Conservation (phyloP, 768 basidiomycete genomes). For the Phlebiopsis gigantea region DNA sequence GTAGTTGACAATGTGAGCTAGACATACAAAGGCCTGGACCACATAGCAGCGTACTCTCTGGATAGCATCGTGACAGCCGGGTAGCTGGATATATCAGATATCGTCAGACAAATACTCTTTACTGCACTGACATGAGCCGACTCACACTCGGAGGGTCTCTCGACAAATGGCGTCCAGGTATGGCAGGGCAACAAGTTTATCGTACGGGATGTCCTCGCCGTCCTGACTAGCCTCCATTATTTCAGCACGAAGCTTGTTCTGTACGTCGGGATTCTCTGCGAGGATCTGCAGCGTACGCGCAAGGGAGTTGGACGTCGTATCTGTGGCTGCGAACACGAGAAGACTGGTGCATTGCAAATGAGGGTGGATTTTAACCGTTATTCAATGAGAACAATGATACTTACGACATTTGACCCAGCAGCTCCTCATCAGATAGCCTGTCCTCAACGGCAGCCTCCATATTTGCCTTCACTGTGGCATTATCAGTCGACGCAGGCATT, state of each 20-base stretch:
- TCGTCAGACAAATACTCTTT: not conserved
- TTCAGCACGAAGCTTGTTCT: conserved; percentile 21
- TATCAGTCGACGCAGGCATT: not conserved
- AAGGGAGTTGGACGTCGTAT: conserved; percentile 22
- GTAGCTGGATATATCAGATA: conserved; percentile 30
- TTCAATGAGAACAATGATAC: not conserved
- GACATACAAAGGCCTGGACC: not conserved
- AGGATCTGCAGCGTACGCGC: conserved; percentile 19
- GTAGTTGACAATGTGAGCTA: not conserved
- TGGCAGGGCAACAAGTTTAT: conserved; percentile 31
- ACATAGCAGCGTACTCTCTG: not conserved
- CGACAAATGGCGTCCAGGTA: conserved; percentile 62
- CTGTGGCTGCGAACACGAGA: conserved; percentile 22
- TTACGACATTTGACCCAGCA: conserved; percentile 33
- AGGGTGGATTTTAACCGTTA: not conserved
- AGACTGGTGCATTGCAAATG: conserved; percentile 12
- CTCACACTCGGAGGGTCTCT: conserved; percentile 45
- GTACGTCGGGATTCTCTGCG: conserved; percentile 18
- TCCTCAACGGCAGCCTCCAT: conserved; percentile 24
- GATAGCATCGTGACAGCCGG: conserved; percentile 32
- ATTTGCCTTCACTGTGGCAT: conserved; percentile 34
- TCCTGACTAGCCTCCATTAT: conserved; percentile 4
- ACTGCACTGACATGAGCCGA: not conserved
- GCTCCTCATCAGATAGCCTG: conserved; percentile 26
- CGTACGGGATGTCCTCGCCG: conserved; percentile 13